Evolutionary conservation across 2,329 filamentous ascomycete species (phyloP).

Genomic region (Mycosphaerella sp.): DNA sequence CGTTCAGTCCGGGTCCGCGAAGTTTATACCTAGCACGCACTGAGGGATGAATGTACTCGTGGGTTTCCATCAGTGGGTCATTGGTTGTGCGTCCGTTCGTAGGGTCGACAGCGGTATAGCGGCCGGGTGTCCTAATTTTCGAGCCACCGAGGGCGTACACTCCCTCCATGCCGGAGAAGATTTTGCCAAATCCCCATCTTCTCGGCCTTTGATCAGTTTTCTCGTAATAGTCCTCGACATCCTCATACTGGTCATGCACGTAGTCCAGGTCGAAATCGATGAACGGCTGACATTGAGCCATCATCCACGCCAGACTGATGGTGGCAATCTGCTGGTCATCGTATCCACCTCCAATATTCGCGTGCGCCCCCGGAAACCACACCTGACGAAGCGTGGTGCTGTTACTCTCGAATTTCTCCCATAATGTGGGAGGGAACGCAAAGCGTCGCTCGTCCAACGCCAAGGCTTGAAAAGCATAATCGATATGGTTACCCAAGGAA

Average conservation of each 20-base stretch:
- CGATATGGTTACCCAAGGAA: conserved; percentile 36
- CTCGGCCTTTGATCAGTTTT: conserved; percentile 37
- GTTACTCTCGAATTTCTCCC: conserved; percentile 41
- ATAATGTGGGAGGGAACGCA: conserved; percentile 39
- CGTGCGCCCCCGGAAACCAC: conserved; percentile 46
- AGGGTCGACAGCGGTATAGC: conserved; percentile 44
- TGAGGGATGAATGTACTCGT: conserved; percentile 49
- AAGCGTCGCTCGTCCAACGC: conserved; percentile 40
- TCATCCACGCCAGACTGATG: conserved; percentile 54
- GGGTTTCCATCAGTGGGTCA: conserved; percentile 43
- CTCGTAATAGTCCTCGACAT: conserved; percentile 41
- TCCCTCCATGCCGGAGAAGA: conserved; percentile 43
- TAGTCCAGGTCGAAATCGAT: conserved; percentile 45
- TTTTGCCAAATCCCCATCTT: conserved; percentile 46
- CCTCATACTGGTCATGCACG: conserved; percentile 43
- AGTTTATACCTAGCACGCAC: conserved; percentile 43
- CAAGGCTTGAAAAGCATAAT: conserved; percentile 43
- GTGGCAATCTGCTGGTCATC: conserved; percentile 45
- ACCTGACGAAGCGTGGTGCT: conserved; percentile 43
- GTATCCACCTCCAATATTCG: conserved; percentile 43
- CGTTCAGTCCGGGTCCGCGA: conserved; percentile 42
- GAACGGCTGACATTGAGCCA: conserved; percentile 46
- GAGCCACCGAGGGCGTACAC: conserved; percentile 44
- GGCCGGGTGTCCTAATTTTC: conserved; percentile 43
- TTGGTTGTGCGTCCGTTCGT: conserved; percentile 38